Percentiles rank a stretch among this genome's conserved stretches.
These are phyloP conservation scores for Ceratocystis eucalypticola DNA, from an alignment of 2,329 filamentous ascomycete species.

Conservation along the genomic window DNA sequence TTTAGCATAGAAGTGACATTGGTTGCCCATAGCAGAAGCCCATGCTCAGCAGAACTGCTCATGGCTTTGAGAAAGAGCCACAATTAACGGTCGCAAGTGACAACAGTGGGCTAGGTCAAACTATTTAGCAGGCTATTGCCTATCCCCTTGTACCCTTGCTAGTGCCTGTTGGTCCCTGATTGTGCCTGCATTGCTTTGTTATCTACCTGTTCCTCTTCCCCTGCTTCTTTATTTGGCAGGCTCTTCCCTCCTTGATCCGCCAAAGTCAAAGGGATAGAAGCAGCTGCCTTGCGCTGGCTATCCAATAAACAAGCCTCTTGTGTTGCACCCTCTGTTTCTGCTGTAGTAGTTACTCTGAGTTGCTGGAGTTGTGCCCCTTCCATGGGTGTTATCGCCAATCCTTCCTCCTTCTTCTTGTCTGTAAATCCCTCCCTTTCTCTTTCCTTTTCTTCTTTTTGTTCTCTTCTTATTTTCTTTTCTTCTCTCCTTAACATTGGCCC, in stretches of 20 bases:
- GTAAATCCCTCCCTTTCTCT: slow-evolving; percentile 19
- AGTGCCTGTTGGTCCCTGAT: background rate
- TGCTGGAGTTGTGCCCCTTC: slow-evolving; percentile 4
- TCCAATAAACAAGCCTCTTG: background rate
- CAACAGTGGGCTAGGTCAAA: background rate
- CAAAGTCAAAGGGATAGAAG: background rate
- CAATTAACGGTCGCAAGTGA: background rate
- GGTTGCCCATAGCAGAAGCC: background rate
- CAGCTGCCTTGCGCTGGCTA: background rate
- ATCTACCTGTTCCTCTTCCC: background rate
- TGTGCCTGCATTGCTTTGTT: background rate
- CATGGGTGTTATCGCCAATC: slow-evolving; percentile 10
- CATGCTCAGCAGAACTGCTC: background rate
- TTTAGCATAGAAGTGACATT: background rate
- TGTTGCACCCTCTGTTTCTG: background rate
- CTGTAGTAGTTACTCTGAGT: background rate
- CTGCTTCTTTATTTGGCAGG: background rate
- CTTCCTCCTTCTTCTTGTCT: slow-evolving; percentile 18
- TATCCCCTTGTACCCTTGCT: background rate
- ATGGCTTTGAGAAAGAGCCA: too few species aligned
- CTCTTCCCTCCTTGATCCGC: background rate
- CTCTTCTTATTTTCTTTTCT: slow-evolving; percentile 16
- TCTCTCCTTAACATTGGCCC: slow-evolving; percentile 11
- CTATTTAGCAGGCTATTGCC: background rate
- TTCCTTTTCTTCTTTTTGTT: slow-evolving; percentile 23